Evolutionary conservation across 345 rosid species (phyloP).

Genomic region (Acer saccharum): DNA sequence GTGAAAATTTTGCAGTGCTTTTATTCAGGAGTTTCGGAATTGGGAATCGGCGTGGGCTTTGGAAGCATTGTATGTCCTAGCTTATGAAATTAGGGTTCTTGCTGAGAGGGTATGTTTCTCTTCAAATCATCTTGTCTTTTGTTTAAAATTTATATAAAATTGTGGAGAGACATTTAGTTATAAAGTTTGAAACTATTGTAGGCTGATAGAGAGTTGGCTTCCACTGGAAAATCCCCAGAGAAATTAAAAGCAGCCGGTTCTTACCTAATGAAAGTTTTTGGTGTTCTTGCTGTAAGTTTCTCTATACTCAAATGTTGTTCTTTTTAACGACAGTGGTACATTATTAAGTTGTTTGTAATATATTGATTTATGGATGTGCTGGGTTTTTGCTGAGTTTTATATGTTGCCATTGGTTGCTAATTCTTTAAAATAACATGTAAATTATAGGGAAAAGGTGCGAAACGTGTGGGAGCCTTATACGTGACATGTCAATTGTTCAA

Average conservation of each 20-base stretch:
- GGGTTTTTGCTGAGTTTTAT: neutral
- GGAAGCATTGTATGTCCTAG: conserved; percentile 80
- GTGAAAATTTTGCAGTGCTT: conserved; percentile 55
- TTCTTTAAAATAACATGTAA: conserved; percentile 7
- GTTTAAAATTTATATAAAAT: neutral
- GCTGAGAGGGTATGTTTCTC: conserved; percentile 72
- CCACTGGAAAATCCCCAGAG: conserved; percentile 86
- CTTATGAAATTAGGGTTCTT: conserved; percentile 92
- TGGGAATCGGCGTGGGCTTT: conserved; percentile 99
- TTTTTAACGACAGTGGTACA: neutral
- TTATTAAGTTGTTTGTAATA: conserved; percentile 1
- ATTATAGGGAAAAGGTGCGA: conserved; percentile 89
- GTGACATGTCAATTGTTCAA: conserved; percentile 97
- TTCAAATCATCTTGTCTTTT: neutral
- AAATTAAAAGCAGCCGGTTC: conserved; percentile 96
- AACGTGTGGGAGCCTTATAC: conserved; percentile 92
- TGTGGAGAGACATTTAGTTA: neutral
- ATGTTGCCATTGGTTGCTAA: conserved; percentile 15
- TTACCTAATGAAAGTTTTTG: conserved; percentile 92
- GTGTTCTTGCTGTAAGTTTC: conserved; percentile 89
- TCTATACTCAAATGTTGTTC: neutral
- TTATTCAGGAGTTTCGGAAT: conserved; percentile 95
- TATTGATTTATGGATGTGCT: conserved; percentile 2
- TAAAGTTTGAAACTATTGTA: conserved; percentile 28
- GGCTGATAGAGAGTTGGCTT: conserved; percentile 88